Evolutionary conservation across 106 monocot species (phyloP).

Genomic region (Acorus calamus): DNA sequence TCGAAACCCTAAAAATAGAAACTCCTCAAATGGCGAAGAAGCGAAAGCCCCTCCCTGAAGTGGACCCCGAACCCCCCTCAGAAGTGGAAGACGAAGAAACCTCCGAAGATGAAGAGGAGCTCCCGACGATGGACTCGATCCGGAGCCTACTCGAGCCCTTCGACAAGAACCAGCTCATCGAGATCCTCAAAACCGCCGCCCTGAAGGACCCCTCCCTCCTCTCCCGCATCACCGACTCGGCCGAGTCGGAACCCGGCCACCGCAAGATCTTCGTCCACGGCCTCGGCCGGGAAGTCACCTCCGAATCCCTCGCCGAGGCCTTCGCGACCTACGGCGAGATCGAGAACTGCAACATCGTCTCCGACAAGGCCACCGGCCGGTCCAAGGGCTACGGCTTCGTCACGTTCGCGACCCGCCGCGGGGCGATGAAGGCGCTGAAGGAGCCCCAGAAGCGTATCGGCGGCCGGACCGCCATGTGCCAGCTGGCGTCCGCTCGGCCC

Average conservation of each 20-base stretch:
- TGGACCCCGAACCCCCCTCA: neutral
- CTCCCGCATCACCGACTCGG: slow-evolving; percentile 11
- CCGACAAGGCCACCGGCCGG: slow-evolving; percentile 24
- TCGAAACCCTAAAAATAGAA: too few species aligned
- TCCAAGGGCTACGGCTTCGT: slow-evolving; percentile 57
- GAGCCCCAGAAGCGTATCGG: slow-evolving; percentile 33
- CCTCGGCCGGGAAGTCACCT: slow-evolving; percentile 47
- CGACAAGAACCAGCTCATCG: slow-evolving; percentile 33
- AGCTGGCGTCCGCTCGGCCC: slow-evolving; percentile 41
- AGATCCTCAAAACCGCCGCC: slow-evolving; percentile 31
- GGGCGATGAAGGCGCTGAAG: slow-evolving; percentile 30
- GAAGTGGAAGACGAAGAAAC: slow-evolving; percentile 4
- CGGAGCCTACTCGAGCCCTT: slow-evolving; percentile 33
- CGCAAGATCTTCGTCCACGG: slow-evolving; percentile 52
- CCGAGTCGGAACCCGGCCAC: slow-evolving; percentile 31
- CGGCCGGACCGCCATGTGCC: slow-evolving; percentile 20
- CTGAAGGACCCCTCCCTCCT: slow-evolving; percentile 12
- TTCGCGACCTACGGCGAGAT: slow-evolving; percentile 32
- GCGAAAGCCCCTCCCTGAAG: neutral
- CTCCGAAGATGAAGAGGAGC: slow-evolving; percentile 4
- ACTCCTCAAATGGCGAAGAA: slow-evolving; percentile 1
- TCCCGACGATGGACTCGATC: slow-evolving; percentile 16
- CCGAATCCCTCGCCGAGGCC: slow-evolving; percentile 18
- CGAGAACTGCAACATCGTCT: slow-evolving; percentile 34
- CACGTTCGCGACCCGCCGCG: slow-evolving; percentile 31